These are phyloP conservation scores for Phytophthora meadii DNA, from an alignment of 352 stramenopile species.

Conservation along the genomic window DNA sequence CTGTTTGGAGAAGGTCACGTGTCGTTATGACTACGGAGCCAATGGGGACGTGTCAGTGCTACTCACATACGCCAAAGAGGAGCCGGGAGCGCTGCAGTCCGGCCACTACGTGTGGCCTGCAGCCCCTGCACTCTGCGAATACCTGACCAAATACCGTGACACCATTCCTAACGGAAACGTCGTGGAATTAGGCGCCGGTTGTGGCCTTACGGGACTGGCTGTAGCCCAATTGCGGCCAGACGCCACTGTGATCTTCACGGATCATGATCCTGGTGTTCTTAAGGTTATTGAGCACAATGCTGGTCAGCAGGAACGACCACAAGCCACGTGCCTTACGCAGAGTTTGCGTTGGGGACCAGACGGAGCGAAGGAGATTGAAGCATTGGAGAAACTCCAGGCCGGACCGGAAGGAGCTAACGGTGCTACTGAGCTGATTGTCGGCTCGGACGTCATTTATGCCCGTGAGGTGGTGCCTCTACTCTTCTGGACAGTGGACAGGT, in stretches of 20 bases:
- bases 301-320: slow-evolving; percentile 55
- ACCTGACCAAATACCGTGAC: slow-evolving; percentile 56
- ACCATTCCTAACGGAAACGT: slow-evolving; percentile 61
- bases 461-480: slow-evolving; percentile 70
- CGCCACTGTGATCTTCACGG: slow-evolving; percentile 77
- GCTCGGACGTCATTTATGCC: slow-evolving; percentile 83
- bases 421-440: slow-evolving; percentile 64
- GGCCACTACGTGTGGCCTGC: slow-evolving; percentile 77
- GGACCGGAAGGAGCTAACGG: slow-evolving; percentile 11
- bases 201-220: slow-evolving; percentile 65
- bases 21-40: slow-evolving; percentile 63
- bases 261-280: slow-evolving; percentile 83
- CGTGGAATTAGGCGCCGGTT: slow-evolving; percentile 77
- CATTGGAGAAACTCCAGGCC: slow-evolving; percentile 44
- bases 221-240: slow-evolving; percentile 67
- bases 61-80: slow-evolving; percentile 77
- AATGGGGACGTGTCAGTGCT: slow-evolving; percentile 64
- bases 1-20: slow-evolving; percentile 71
- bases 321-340: slow-evolving; percentile 67
- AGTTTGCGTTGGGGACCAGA: slow-evolving; percentile 71
- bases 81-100: slow-evolving; percentile 59
- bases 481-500: slow-evolving; percentile 79
- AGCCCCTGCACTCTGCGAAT: slow-evolving; percentile 69
- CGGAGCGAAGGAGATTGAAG: slow-evolving; percentile 60
- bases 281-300: slow-evolving; percentile 84